Base-by-base conservation (phyloP, 306 rosid species). In the Acacia confusa region DNA sequence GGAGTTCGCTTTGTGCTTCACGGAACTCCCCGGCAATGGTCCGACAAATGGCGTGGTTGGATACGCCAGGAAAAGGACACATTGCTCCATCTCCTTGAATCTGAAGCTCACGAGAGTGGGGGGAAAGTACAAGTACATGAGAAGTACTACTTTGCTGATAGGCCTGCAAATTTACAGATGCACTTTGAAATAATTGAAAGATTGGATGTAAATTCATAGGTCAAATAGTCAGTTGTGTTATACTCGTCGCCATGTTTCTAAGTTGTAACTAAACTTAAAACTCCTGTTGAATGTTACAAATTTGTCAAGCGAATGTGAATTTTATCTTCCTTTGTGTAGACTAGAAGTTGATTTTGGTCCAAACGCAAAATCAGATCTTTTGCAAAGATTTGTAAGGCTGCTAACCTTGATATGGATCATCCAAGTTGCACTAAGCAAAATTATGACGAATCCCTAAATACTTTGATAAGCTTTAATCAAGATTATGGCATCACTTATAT, bases 1-100 rank as follows among this genome's bases (percentile, higher is more conserved):
- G 79, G 75, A 77, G 43, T 95, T 53, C 84, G 89, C 20, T 88
- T 95, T 75, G 30, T 89, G 48, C 92, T 95, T 81, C 97, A 95
- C n/a, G 99, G 99, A 69, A 91, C 99, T 8, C 97, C 97, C 0
- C 88, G 95, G 80, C 99, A 91, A 81, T 95, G 99, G 99, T 17
- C 82, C 64, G 97, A 95, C 83, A 74, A 50, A 17, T 66, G 71
- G 50, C 86, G 97, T n/a, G 67, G 77, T 34, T 95, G 97, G 97
- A 90, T 95, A 50, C 38, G 80, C 45, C 48, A 78, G 61, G 99
- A 93, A 58, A 92, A 90, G 71, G 93, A 91, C 22, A 77, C 60
- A 61, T 79, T 95, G 91, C 69, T 84, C 50, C 81, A 60, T 75
- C 58, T 92, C 67, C 92, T 92, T 73, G 87, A 89, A 76, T 82